Conservation (phyloP, 2,329 filamentous ascomycete species). For the Trematosphaeria pertusa region DNA sequence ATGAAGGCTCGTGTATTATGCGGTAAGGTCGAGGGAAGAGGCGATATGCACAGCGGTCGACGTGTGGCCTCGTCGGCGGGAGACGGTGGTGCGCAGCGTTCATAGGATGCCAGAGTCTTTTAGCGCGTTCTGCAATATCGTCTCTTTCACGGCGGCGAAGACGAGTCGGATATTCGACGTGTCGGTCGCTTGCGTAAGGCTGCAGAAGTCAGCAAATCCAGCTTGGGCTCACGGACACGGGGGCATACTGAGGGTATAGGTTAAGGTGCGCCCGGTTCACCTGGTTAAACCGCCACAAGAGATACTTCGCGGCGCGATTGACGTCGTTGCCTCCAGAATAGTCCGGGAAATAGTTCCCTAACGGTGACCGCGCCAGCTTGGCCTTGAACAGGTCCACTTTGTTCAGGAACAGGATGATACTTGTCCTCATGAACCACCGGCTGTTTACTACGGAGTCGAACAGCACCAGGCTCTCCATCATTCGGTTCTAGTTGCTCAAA, state of each 20-base stretch:
- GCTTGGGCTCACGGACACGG: conserved; percentile 12
- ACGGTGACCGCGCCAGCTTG: conserved; percentile 86
- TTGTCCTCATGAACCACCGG: conserved; percentile 98
- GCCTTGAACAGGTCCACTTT: conserved; percentile 98
- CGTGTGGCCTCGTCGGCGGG: conserved; percentile 25
- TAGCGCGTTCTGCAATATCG: conserved; percentile 95
- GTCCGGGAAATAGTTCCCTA: conserved; percentile 96
- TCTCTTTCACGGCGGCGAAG: conserved; percentile 98
- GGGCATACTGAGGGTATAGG: conserved; percentile 84
- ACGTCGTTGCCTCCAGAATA: conserved; percentile 98
- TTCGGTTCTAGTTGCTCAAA: conserved; percentile 78
- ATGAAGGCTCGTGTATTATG: conserved; percentile 47
- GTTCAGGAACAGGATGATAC: conserved; percentile 98
- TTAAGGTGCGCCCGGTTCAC: conserved; percentile 96
- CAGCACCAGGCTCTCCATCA: conserved; percentile 97
- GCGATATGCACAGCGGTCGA: conserved; percentile 42
- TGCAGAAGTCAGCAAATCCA: conserved; percentile 53
- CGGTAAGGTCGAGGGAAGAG: conserved; percentile 28
- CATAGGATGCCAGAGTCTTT: conserved; percentile 95
- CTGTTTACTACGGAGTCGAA: conserved; percentile 99
- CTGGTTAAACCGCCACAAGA: conserved; percentile 98
- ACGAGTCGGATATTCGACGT: conserved; percentile 98
- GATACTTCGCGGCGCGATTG: conserved; percentile 96
- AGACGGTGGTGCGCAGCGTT: conserved; percentile 8
- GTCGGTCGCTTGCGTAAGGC: conserved; percentile 97